Percentiles rank a stretch among this genome's conserved stretches.
These are phyloP conservation scores for Amphichorda felina DNA, from an alignment of 2,329 filamentous ascomycete genomes.

Conservation along the genomic window DNA sequence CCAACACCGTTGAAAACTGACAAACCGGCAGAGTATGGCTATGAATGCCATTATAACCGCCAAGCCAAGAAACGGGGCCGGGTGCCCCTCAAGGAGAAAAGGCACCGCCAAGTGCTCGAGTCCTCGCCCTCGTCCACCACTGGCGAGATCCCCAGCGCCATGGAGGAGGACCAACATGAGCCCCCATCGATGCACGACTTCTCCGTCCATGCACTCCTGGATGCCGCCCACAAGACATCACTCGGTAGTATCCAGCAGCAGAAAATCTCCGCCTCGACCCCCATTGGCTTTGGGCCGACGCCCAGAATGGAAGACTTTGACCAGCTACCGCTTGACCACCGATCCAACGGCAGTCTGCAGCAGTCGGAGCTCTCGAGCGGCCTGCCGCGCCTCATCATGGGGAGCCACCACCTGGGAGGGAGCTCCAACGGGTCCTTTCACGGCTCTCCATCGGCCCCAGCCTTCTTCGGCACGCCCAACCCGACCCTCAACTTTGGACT, in stretches of 20 bases:
- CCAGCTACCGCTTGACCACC: conserved; percentile 2
- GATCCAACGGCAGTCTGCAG: neutral
- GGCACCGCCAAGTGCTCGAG: neutral
- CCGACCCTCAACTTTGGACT: conserved; percentile 1
- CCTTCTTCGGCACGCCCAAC: neutral
- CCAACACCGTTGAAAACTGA: neutral
- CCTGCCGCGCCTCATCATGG: no score
- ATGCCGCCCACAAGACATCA: neutral
- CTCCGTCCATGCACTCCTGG: no score
- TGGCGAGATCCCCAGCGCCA: no score
- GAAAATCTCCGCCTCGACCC: neutral
- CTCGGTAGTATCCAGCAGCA: neutral
- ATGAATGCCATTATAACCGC: conserved; percentile 22
- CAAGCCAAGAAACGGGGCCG: conserved; percentile 24
- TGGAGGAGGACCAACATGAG: no score
- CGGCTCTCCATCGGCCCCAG: neutral
- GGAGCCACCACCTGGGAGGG: no score
- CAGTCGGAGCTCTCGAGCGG: neutral
- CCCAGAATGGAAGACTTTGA: neutral
- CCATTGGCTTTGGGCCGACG: neutral
- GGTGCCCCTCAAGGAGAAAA: conserved; percentile 11
- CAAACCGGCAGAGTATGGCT: conserved; percentile 22
- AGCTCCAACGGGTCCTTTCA: neutral
- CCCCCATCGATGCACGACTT: no score
- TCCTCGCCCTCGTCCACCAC: no score